Evolutionary conservation across 2,329 filamentous ascomycete genomes (phyloP).

Genomic region (Myriosclerotinia duriaeana): DNA sequence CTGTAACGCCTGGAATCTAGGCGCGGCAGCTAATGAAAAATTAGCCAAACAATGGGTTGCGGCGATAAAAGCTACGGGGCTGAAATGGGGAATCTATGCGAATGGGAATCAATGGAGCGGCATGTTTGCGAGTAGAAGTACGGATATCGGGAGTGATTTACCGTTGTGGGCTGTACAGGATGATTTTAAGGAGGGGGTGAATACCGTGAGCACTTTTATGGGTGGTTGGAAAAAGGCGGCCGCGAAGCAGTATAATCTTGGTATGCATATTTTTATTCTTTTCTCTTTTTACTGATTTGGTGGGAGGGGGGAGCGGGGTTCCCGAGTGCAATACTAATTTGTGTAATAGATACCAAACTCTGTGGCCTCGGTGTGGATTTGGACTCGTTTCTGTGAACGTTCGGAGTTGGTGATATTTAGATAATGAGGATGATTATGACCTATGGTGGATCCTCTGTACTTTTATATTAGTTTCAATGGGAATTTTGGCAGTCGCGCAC

Average conservation of each 20-base stretch:
- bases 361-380: constrained; percentile 32
- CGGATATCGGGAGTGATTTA: constrained; percentile 34
- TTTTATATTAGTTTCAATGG: not conserved
- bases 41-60: constrained; percentile 34
- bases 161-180: constrained; percentile 37
- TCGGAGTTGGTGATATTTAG: not conserved
- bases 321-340: not conserved
- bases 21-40: constrained; percentile 29
- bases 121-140: constrained; percentile 32
- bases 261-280: constrained; percentile 24
- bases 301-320: not conserved
- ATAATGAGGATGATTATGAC: not conserved
- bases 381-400: constrained; percentile 25
- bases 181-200: constrained; percentile 29
- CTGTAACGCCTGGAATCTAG: constrained; percentile 35
- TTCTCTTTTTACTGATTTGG: not conserved
- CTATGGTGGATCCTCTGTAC: not conserved
- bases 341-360: constrained; percentile 31
- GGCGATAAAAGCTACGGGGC: constrained; percentile 27
- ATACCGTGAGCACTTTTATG: constrained; percentile 34
- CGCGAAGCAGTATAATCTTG: constrained; percentile 35
- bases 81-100: constrained; percentile 36
- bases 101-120: constrained; percentile 36
- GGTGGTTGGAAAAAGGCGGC: constrained; percentile 34
- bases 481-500: not conserved